Base-by-base conservation (phyloP, 257 asterid species). In the Thymus quinquecostatus region DNA sequence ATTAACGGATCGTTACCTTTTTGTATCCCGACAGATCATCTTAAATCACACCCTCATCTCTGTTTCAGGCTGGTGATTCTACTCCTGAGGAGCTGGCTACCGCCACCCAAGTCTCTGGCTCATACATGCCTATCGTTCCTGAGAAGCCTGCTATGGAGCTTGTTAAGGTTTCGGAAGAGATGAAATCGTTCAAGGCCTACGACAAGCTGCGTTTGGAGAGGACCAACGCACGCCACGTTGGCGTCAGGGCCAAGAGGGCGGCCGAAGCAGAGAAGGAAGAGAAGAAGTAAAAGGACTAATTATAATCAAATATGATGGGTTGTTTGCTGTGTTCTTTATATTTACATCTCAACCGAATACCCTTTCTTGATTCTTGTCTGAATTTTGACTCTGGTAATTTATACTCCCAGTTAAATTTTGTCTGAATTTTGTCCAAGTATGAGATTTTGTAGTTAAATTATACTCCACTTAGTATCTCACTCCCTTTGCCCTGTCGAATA, bases 201-300 rank as follows among this genome's bases (percentile, higher is more conserved):
- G 80, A 84, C 71, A 86, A 86, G 89, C 82, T 88, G 30, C 89
- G 95, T 2, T 58, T 86, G 38, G 95, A 88, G 78, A 71, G 88
- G 73, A 86, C 75, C 0, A 88, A 88, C 12, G 82, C 49, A 3
- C 90, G 91, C 57, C 89, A 87, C 64, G 83, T 87, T 27, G 91
- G 91, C 56, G 79, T 74, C 30, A 75, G 94, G 64, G 86, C 80
- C 28, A 87, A 87, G 91, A 85, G 83, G 80, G 94, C 89, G 2
- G 89, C 91, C 1, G 94, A 87, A 67, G 94, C 91, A 4, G 91
- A 85, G 64, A 87, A 85, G 81, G 91, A 87, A 66, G 94, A 83
- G 64, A 87, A 87, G 84, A 87, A 87, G 71, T 86, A 79, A 73
- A 53, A 38, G 47, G 55, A 29, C 28, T 38, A 60, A 54, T 65